These are phyloP conservation scores for Bipolaris sorokiniana DNA, from an alignment of 2,329 filamentous ascomycete genomes.

Conservation along the genomic window DNA sequence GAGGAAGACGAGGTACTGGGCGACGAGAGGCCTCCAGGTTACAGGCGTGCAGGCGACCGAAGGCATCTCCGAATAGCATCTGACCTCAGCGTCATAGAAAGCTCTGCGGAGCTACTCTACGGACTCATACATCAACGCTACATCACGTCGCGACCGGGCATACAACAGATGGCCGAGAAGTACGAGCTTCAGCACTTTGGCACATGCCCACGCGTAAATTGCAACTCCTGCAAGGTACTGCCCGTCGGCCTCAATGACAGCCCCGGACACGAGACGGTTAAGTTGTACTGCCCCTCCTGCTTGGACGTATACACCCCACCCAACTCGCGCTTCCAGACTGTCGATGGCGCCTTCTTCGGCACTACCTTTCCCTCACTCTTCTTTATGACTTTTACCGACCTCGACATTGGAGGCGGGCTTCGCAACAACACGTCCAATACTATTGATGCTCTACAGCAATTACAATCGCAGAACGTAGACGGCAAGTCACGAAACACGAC, in stretches of 20 bases:
- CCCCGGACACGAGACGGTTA: constrained; percentile 95
- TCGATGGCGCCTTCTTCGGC: constrained; percentile 97
- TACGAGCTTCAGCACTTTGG: constrained; percentile 98
- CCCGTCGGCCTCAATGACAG: constrained; percentile 94
- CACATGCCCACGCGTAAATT: constrained; percentile 91
- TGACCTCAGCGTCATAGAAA: constrained; percentile 94
- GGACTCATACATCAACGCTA: constrained; percentile 98
- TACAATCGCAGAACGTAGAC: constrained; percentile 45
- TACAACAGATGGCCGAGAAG: constrained; percentile 99
- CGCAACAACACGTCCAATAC: constrained; percentile 57
- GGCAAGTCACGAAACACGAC: constrained; percentile 44
- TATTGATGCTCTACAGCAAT: constrained; percentile 43
- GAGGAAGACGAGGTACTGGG: constrained; percentile 53
- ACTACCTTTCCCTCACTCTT: constrained; percentile 97
- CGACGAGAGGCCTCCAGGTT: constrained; percentile 64
- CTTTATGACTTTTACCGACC: constrained; percentile 97
- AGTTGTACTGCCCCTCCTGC: constrained; percentile 96
- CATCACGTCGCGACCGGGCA: constrained; percentile 93
- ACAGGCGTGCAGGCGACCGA: constrained; percentile 57
- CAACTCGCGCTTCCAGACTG: constrained; percentile 95
- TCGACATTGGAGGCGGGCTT: constrained; percentile 78
- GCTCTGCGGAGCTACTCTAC: constrained; percentile 96
- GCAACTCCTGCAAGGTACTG: constrained; percentile 85
- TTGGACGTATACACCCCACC: constrained; percentile 96
- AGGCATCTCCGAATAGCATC: constrained; percentile 86